Evolutionary conservation across 2,329 filamentous ascomycete species (phyloP).

Genomic region (Chalara sp.): DNA sequence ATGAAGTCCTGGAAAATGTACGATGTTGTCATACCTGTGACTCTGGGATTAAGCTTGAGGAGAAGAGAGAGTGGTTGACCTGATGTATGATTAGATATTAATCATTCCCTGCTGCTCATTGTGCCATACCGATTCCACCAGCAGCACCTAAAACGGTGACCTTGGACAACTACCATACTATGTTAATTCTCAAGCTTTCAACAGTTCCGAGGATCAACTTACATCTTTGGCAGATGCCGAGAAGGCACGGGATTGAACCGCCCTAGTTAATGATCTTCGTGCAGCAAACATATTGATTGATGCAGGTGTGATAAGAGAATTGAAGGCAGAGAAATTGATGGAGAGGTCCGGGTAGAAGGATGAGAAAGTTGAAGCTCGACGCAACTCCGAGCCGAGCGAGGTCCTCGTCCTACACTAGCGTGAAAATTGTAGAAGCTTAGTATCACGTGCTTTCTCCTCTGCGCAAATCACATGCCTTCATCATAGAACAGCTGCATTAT

Average conservation of each 20-base stretch:
- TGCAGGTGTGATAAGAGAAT: no score
- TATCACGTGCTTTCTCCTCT: no score
- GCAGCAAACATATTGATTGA: conserved; percentile 61
- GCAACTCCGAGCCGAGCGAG: no score
- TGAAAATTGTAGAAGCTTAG: no score
- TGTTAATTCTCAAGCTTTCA: conserved; percentile 4
- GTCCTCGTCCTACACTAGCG: no score
- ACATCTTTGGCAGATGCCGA: conserved; percentile 74
- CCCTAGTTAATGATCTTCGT: conserved; percentile 46
- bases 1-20: no score
- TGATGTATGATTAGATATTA: not conserved
- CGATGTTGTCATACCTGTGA: not conserved
- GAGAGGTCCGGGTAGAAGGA: no score
- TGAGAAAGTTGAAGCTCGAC: no score
- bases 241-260: conserved; percentile 71
- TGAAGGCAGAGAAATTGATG: no score
- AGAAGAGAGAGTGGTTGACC: conserved; percentile 83
- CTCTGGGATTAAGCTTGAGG: conserved; percentile 96
- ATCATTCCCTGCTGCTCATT: not conserved
- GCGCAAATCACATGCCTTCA: no score
- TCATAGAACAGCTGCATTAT: no score
- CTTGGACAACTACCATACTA: conserved; percentile 74
- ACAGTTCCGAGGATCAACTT: conserved; percentile 27
- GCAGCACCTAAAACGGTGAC: conserved; percentile 94
- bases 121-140: conserved; percentile 75